Evolutionary conservation across 257 asterid genomes (phyloP), one percentile per base, ranked within the genome.

Genomic region (Anisodus tanguticus): DNA sequence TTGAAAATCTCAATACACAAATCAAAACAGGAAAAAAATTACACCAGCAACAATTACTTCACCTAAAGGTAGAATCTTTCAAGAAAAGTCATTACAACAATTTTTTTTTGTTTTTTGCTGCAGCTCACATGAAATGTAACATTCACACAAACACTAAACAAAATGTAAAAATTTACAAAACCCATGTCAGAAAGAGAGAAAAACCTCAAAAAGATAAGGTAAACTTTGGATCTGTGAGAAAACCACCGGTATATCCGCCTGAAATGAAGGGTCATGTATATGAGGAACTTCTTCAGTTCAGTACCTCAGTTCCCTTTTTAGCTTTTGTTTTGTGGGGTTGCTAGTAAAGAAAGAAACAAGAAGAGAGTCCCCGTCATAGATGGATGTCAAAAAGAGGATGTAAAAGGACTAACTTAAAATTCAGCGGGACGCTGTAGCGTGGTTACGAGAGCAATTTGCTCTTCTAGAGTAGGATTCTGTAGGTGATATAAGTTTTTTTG

Each of bases 161-260:
- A 76, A 19, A 72, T 19, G 47, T 60, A 19, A 74, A 9, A 74
- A 74, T 19, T 6, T 49, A 74, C 11, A 74, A 49, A 82, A 57
- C 67, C 60, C n/a, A 41, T 66, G 68, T 67, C 80, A 68, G 68
- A 51, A 67, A 82, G 78, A 67, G 5, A 67, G 37, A 47, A 54
- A 67, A 17, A 49, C 62, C 59, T 17, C 51, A 19, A 82, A 51
- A 82, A 22, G 72, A 22, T 22, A 22, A 22, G 26, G 26, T 22
- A 22, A 22, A 22, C 26, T 41, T 83, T 83, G 85, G 85, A 83
- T 83, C 85, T 57, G 81, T 57, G 68, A 68, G 67, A 83, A 71
- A 70, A 82, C 37, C 82, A 83, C 82, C 85, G 82, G 82, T 58
- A 71, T 71, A 57, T 83, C 51, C 72, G 85, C 81, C 85, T 70